phyloP scores from a whole-genome alignment of 345 rosid genomes.

The Euphorbia peplus region DNA sequence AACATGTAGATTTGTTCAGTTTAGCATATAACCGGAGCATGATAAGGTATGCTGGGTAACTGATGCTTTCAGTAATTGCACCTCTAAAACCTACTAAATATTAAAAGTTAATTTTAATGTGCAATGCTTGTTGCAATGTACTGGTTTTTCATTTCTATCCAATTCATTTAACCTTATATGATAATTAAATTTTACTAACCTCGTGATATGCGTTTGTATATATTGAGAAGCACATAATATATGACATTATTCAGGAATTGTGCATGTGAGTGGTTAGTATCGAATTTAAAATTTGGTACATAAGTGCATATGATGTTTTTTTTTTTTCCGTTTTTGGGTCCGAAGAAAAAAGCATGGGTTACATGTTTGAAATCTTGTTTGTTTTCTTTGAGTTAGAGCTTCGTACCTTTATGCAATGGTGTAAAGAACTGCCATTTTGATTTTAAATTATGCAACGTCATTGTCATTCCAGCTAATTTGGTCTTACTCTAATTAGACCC shows the following conservation, averaged over 20 bases:
- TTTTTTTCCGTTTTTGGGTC: neutral
- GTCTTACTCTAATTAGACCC: neutral
- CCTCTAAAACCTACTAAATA: neutral
- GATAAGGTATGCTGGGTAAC: neutral
- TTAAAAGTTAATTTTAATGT: neutral
- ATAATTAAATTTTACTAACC: neutral
- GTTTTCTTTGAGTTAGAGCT: conserved; percentile 4
- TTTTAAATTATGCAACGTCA: conserved; percentile 7
- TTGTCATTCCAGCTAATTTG: neutral
- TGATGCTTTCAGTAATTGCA: neutral
- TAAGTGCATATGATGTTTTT: neutral
- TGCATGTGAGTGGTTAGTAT: neutral
- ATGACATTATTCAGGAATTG: neutral
- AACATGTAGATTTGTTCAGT: neutral
- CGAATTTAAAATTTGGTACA: neutral
- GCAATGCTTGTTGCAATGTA: neutral
- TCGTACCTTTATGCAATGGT: conserved; percentile 5
- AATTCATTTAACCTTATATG: conserved; percentile 1
- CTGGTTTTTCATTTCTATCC: neutral
- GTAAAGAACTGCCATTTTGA: conserved; percentile 4
- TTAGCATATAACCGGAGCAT: neutral
- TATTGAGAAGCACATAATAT: neutral
- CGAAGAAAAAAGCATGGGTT: neutral
- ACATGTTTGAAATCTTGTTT: neutral
- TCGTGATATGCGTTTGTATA: neutral